These are phyloP conservation scores for Chrysochromulina tobinii DNA, from an alignment of 78 protist genomes.

Conservation along the genomic window DNA sequence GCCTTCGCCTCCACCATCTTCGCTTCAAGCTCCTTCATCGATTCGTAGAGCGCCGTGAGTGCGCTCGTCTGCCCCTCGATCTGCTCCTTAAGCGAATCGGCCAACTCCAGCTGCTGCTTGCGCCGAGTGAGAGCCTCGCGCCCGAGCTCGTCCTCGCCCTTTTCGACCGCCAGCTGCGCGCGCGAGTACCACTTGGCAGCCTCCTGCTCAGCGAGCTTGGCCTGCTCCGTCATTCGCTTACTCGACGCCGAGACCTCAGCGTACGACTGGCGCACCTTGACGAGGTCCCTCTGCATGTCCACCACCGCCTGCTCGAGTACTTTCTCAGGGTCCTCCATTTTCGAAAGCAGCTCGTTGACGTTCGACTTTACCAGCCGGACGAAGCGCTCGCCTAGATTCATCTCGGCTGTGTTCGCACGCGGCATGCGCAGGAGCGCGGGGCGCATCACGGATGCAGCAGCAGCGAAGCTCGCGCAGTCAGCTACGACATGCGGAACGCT, in stretches of 20 bases:
- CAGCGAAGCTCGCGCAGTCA: too few species aligned
- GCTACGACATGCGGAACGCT: too few species aligned
- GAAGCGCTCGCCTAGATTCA: background rate
- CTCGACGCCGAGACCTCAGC: background rate
- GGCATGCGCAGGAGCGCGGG: too few species aligned
- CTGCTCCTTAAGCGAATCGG: background rate
- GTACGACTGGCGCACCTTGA: constrained; percentile 12
- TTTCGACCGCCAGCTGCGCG: constrained; percentile 16
- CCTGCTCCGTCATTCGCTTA: background rate
- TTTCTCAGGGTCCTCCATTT: constrained; percentile 16
- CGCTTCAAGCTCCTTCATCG: constrained; percentile 21
- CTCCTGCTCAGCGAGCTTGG: background rate
- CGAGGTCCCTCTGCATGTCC: constrained; percentile 5
- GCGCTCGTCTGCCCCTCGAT: background rate
- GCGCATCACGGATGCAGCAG: too few species aligned
- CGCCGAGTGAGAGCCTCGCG: constrained; percentile 10
- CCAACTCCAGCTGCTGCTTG: background rate
- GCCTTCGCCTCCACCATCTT: background rate
- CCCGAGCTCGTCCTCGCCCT: constrained; percentile 22
- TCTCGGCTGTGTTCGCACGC: background rate
- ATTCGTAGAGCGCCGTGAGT: background rate
- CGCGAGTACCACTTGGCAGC: background rate
- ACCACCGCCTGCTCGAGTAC: constrained; percentile 28
- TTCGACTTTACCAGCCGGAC: background rate
- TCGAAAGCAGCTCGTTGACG: background rate